Percentiles rank a stretch among this genome's conserved stretches.
phyloP scores from a whole-genome alignment of 2,329 filamentous ascomycete species.

The Ophiosphaerella herpotricha region DNA sequence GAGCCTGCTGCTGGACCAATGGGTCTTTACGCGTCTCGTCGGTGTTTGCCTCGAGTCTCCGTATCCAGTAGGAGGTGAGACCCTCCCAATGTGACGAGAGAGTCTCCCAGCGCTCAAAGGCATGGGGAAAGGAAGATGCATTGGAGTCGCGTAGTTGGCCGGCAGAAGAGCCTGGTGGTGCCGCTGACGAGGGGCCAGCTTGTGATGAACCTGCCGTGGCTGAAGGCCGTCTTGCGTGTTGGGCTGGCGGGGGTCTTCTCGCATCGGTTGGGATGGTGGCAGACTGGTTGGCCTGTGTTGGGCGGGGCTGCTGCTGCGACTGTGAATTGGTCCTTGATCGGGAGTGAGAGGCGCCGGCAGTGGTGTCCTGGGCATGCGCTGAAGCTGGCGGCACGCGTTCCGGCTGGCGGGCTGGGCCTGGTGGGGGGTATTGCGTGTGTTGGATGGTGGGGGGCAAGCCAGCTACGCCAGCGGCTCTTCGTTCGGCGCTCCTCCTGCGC shows the following conservation, averaged over 20 bases:
- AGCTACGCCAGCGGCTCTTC: constrained; percentile 62
- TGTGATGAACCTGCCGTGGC: constrained; percentile 40
- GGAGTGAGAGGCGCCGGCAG: constrained; percentile 33
- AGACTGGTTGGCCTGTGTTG: constrained; percentile 30
- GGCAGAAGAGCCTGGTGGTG: constrained; percentile 32
- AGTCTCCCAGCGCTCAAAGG: constrained; percentile 97
- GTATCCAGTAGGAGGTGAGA: constrained; percentile 95
- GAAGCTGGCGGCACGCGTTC: constrained; percentile 31
- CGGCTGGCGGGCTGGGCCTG: constrained; percentile 35
- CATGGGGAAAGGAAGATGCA: constrained; percentile 82
- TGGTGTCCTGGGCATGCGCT: constrained; percentile 28
- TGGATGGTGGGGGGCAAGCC: constrained; percentile 39
- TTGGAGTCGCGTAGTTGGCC: constrained; percentile 43
- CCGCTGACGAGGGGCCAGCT: constrained; percentile 31
- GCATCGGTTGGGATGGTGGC: constrained; percentile 27
- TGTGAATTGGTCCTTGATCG: constrained; percentile 40
- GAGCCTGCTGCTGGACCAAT: constrained; percentile 82
- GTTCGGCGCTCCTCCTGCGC: constrained; percentile 60
- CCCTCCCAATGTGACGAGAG: constrained; percentile 98
- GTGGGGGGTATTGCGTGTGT: constrained; percentile 31
- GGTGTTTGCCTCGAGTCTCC: constrained; percentile 85
- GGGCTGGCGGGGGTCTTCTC: constrained; percentile 35
- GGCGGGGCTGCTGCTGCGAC: constrained; percentile 43
- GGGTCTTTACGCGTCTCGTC: constrained; percentile 83
- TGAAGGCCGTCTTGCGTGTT: constrained; percentile 39